phyloP scores from a whole-genome alignment of 768 basidiomycete species.

The Suillus decipiens region DNA sequence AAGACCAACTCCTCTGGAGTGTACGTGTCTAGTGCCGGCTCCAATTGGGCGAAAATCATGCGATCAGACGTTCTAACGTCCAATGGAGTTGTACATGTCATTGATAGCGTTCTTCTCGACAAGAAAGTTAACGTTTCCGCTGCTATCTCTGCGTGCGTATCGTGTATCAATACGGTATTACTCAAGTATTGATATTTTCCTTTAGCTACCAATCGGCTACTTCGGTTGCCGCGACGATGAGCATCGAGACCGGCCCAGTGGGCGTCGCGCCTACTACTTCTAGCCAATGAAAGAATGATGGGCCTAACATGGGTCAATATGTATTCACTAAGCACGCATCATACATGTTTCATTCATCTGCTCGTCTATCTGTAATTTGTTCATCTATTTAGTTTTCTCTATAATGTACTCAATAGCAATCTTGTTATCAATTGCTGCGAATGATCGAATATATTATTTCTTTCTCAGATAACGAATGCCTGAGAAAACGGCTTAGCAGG shows the following conservation, averaged over 20 bases:
- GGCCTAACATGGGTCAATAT: not conserved
- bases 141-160: conserved; percentile 56
- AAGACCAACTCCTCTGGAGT: conserved; percentile 55
- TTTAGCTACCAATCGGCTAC: conserved; percentile 47
- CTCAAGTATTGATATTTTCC: not conserved
- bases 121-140: conserved; percentile 40
- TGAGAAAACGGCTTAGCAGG: not conserved
- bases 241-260: conserved; percentile 45
- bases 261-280: conserved; percentile 23
- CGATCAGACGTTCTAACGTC: conserved; percentile 57
- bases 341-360: not conserved
- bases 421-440: not conserved
- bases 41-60: conserved; percentile 52
- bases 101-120: conserved; percentile 55
- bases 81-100: conserved; percentile 72
- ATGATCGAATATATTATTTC: not conserved
- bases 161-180: not conserved
- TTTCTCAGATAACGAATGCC: not conserved
- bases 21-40: conserved; percentile 50
- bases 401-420: not conserved
- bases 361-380: not conserved
- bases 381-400: not conserved
- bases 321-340: not conserved
- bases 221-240: conserved; percentile 40
- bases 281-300: not conserved